Percentiles rank a stretch among this genome's conserved stretches.
Conservation (phyloP, 2,329 filamentous ascomycete genomes). For the Xylariomycetidae sp. region DNA sequence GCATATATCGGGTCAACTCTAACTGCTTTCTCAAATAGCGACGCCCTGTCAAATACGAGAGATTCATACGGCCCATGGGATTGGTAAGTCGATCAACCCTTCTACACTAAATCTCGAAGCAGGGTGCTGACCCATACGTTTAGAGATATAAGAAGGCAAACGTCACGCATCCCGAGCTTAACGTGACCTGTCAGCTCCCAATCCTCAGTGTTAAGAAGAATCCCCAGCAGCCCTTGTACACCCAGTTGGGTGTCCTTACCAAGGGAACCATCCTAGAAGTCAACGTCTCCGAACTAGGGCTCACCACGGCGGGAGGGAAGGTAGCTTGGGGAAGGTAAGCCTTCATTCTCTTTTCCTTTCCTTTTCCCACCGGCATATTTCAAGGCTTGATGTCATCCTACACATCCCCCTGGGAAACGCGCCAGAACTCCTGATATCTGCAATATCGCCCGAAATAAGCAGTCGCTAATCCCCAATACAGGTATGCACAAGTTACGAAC, state of each 20-base stretch:
- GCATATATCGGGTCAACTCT: too few species aligned
- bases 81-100: too few species aligned
- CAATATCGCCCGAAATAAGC: too few species aligned
- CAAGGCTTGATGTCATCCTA: too few species aligned
- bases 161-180: slow-evolving; percentile 72
- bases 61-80: slow-evolving; percentile 73
- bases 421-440: too few species aligned
- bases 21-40: slow-evolving; percentile 41
- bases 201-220: slow-evolving; percentile 69
- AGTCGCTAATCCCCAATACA: too few species aligned
- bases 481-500: slow-evolving; percentile 34
- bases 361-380: too few species aligned
- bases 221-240: slow-evolving; percentile 82
- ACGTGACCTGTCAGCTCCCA: slow-evolving; percentile 81
- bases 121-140: too few species aligned
- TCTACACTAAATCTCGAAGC: too few species aligned
- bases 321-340: slow-evolving; percentile 71
- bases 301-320: slow-evolving; percentile 88
- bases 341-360: slow-evolving; percentile 22
- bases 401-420: too few species aligned
- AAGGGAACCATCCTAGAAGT: slow-evolving; percentile 80
- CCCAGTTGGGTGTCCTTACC: slow-evolving; percentile 83
- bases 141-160: slow-evolving; percentile 76
- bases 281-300: slow-evolving; percentile 85
- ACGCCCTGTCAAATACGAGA: slow-evolving; percentile 67